phyloP scores from a whole-genome alignment of 768 basidiomycete genomes.

The Lactarius tabidus region DNA sequence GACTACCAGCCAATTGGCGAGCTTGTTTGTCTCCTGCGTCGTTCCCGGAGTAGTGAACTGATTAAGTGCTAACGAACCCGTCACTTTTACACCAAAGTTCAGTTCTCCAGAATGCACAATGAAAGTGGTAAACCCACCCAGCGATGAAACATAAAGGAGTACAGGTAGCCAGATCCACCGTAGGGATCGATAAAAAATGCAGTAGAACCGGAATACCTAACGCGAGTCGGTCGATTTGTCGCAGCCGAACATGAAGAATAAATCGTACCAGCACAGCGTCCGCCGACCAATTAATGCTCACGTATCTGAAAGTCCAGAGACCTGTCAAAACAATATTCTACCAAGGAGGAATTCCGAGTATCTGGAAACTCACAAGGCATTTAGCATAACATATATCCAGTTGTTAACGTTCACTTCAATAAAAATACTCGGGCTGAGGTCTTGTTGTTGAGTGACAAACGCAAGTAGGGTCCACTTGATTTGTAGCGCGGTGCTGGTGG shows the following conservation, averaged over 20 bases:
- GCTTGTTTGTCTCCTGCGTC: slow-evolving; percentile 1
- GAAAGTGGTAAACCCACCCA: slow-evolving; percentile 1
- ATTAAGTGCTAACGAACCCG: slow-evolving; percentile 25
- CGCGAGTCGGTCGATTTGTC: background rate
- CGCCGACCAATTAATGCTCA: slow-evolving; percentile 31
- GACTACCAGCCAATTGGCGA: slow-evolving; percentile 22
- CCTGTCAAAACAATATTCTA: slow-evolving; percentile 1
- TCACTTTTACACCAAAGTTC: slow-evolving; percentile 8
- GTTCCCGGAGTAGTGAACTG: slow-evolving; percentile 21
- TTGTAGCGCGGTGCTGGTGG: slow-evolving; percentile 17
- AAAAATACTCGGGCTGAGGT: slow-evolving; percentile 29
- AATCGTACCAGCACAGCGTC: slow-evolving; percentile 30
- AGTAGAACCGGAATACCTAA: slow-evolving; percentile 14
- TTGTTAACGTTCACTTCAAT: slow-evolving; percentile 24
- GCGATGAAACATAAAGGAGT: slow-evolving; percentile 9
- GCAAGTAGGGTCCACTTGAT: slow-evolving; percentile 24
- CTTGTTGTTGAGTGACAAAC: slow-evolving; percentile 27
- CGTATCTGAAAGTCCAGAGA: slow-evolving; percentile 27
- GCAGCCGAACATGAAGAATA: background rate
- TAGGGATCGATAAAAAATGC: slow-evolving; percentile 1
- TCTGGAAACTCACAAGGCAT: slow-evolving; percentile 28
- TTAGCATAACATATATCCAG: slow-evolving; percentile 26
- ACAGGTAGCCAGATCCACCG: slow-evolving; percentile 9
- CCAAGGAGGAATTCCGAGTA: background rate
- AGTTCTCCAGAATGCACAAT: background rate